Base-by-base conservation (phyloP, 2,329 filamentous ascomycete species). In the Pestalotiopsis sp. region DNA sequence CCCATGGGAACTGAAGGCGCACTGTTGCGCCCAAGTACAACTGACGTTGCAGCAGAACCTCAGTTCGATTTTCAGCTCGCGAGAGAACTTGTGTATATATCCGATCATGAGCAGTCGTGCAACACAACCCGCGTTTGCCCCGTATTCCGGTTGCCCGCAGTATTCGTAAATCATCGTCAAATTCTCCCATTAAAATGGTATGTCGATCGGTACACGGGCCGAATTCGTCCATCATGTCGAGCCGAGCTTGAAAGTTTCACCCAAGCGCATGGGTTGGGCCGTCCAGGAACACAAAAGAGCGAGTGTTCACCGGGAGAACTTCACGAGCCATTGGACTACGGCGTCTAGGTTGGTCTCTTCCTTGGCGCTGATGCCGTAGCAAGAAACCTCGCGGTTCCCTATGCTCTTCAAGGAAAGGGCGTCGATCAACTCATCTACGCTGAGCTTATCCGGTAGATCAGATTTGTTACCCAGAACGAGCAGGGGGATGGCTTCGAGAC, bases 291-390 rank as follows among this genome's bases (percentile, higher is more conserved):
- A 20, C 31, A 36, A 27, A 36, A 20, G n/a, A 39, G n/a, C 59
- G 23, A 20, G 13, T 68, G 45, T 67, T 89, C 82, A 94, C 82
- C 91, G 91, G 72, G 94, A 92, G 80, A 93, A 92, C 74, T 94
- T 95, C 80, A 99, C 95, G 79, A 99, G 86, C 93, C 96, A 99
- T 80, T 97, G 93, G 76, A 99, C 86, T 66, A 99, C 96, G 6
- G 95, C 96, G 78, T 99, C 95, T 73, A 99, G 90, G 82, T 99
- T 99, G 68, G 95, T 99, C 83, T 99, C 96, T 80, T 98, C 95
- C 82, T 98, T 98, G 70, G 95, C 96, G 80, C 95, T 98, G 83
- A 99, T 98, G 71, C 95, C 95, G 81, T 99, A 99, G 83, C 96
- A 98, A 83, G 94, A 97, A 75, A 99, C 95, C 81, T 99, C 96